Evolutionary conservation across 139 green algal species (phyloP).

Genomic region (Chlamydomonas sp.): DNA sequence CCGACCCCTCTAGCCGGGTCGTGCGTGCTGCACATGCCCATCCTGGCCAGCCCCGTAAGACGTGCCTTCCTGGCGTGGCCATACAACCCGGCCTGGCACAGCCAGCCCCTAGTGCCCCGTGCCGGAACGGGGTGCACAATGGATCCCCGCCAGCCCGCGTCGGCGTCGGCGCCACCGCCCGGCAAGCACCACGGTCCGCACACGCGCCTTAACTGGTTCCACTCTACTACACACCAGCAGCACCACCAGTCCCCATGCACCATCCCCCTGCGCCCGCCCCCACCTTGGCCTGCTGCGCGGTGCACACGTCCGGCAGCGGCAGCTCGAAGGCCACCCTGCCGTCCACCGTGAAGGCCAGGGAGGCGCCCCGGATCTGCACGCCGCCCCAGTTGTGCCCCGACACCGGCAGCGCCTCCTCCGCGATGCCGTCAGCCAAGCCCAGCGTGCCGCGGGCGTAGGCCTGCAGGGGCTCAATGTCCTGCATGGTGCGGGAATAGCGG

Average conservation of each 20-base stretch:
- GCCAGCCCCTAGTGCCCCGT: too few relatives aligned
- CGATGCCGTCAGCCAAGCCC: slow-evolving; percentile 8
- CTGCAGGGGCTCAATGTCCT: slow-evolving; percentile 51
- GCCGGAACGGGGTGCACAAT: too few relatives aligned
- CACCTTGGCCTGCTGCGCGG: slow-evolving; percentile 76
- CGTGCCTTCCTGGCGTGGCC: too few relatives aligned
- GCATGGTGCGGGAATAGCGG: not conserved
- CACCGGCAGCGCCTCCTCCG: slow-evolving; percentile 52
- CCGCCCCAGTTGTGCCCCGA: slow-evolving; percentile 84
- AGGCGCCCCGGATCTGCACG: slow-evolving; percentile 66
- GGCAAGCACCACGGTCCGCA: too few relatives aligned
- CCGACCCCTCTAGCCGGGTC: too few relatives aligned
- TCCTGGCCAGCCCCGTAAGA: too few relatives aligned
- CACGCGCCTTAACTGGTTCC: too few relatives aligned
- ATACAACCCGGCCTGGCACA: too few relatives aligned
- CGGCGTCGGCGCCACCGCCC: too few relatives aligned
- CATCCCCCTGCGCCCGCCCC: slow-evolving; percentile 77
- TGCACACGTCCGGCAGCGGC: slow-evolving; percentile 84
- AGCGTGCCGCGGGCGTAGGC: slow-evolving; percentile 38
- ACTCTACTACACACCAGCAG: too few relatives aligned
- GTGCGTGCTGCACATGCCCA: too few relatives aligned
- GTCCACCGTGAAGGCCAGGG: slow-evolving; percentile 83
- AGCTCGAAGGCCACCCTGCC: slow-evolving; percentile 85
- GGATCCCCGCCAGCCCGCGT: too few relatives aligned
- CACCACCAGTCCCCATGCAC: slow-evolving; percentile 65